phyloP scores from a whole-genome alignment of 225 moss, liverwort and hornwort species.

The Sphagnum tenellum region DNA sequence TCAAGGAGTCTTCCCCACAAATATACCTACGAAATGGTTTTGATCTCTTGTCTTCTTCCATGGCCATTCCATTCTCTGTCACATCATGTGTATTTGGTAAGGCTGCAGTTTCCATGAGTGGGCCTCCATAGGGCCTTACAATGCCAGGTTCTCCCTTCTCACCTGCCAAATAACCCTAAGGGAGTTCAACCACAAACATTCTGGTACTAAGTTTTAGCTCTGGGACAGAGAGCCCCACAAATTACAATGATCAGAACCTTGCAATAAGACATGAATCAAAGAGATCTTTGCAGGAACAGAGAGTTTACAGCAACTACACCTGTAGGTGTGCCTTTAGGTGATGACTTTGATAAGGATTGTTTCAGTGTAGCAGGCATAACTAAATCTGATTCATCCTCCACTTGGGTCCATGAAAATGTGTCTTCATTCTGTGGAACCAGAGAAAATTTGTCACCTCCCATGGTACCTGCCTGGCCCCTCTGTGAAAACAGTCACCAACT shows the following conservation, averaged over 20 bases:
- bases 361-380: neutral
- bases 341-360: constrained; percentile 11
- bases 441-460: constrained; percentile 44
- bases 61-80: constrained; percentile 14
- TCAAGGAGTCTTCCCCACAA: constrained; percentile 79
- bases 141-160: no score
- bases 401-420: constrained; percentile 71
- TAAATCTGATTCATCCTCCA: constrained; percentile 12
- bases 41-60: constrained; percentile 18
- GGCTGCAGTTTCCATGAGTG: neutral
- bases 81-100: constrained; percentile 10
- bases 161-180: no score
- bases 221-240: no score
- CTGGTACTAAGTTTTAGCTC: no score
- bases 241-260: neutral
- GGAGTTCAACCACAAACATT: no score
- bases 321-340: constrained; percentile 23
- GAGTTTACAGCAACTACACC: neutral
- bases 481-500: no score
- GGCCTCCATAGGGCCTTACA: no score
- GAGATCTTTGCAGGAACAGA: no score
- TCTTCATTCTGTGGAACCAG: constrained; percentile 57
- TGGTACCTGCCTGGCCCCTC: constrained; percentile 46
- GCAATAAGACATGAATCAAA: no score
- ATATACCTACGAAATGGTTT: constrained; percentile 48